A percentile compares a stretch with the other conserved stretches of the same genome.
These are phyloP conservation scores for Dichomitus squalens DNA, from an alignment of 1,284 basidiomycete species.

Conservation along the genomic window DNA sequence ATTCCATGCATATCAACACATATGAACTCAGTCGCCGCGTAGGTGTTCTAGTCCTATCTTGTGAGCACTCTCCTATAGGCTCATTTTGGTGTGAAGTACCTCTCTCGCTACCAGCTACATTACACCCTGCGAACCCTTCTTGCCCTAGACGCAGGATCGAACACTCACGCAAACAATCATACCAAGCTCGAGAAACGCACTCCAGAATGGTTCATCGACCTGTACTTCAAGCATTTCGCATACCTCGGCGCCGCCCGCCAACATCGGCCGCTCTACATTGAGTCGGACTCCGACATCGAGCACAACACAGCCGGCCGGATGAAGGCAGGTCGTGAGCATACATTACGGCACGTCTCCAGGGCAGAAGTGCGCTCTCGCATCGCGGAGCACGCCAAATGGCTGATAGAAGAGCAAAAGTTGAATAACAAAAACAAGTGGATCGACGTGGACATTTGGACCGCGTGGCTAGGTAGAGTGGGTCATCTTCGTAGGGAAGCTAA, in stretches of 20 bases:
- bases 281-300: constrained; percentile 37
- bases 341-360: constrained; percentile 43
- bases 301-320: constrained; percentile 29
- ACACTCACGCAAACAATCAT: constrained; percentile 2
- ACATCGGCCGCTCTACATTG: constrained; percentile 36
- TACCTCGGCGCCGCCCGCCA: constrained; percentile 30
- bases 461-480: constrained; percentile 41
- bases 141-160: constrained; percentile 30
- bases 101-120: constrained; percentile 37
- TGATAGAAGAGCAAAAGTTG: constrained; percentile 41
- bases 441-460: constrained; percentile 45
- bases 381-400: constrained; percentile 54
- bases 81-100: constrained; percentile 32
- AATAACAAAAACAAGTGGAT: constrained; percentile 36
- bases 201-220: constrained; percentile 49
- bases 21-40: constrained; percentile 44
- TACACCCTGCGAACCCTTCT: constrained; percentile 32
- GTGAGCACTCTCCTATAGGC: too few relatives aligned
- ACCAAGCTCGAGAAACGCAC: constrained; percentile 41
- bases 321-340: constrained; percentile 15
- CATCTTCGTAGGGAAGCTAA: constrained; percentile 33
- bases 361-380: constrained; percentile 48
- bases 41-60: not conserved
- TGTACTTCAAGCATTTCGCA: constrained; percentile 36
- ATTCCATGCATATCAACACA: constrained; percentile 46